A percentile compares a stretch with the other conserved stretches of the same genome.
Conservation (phyloP, 2,329 filamentous ascomycete species). For the Cytospora chrysosperma region DNA sequence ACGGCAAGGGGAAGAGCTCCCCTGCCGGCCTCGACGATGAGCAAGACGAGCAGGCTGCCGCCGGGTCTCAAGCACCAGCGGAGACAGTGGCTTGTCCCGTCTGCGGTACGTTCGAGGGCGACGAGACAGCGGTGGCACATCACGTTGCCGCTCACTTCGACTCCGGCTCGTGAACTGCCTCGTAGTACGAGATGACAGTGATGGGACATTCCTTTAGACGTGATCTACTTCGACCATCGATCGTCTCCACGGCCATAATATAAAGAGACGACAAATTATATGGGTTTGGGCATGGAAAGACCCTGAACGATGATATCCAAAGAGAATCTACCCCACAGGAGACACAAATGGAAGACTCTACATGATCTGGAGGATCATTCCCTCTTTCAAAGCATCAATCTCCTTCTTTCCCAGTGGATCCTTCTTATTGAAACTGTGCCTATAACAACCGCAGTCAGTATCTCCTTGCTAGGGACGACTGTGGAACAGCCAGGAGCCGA, state of each 20-base stretch:
- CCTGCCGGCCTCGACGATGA: background rate
- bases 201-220: no score
- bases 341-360: conserved; percentile 20
- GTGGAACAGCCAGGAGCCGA: background rate
- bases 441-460: background rate
- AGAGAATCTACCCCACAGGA: background rate
- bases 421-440: conserved; percentile 33
- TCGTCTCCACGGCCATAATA: background rate
- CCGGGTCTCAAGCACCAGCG: conserved; percentile 16
- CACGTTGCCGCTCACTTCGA: conserved; percentile 64
- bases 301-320: background rate
- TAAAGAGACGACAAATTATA: background rate
- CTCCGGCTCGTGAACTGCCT: conserved; percentile 9
- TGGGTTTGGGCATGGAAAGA: background rate
- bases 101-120: conserved; percentile 64
- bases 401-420: conserved; percentile 37
- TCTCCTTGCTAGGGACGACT: background rate
- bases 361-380: conserved; percentile 30
- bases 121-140: conserved; percentile 65
- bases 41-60: conserved; percentile 15
- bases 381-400: conserved; percentile 38
- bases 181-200: background rate
- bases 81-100: conserved; percentile 56
- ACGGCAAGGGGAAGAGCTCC: conserved; percentile 11
- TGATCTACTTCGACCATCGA: background rate